A percentile compares a stretch with the other conserved stretches of the same genome.
phyloP scores from a whole-genome alignment of 164 flowering plant genomes.

The Berberis thunbergii region DNA sequence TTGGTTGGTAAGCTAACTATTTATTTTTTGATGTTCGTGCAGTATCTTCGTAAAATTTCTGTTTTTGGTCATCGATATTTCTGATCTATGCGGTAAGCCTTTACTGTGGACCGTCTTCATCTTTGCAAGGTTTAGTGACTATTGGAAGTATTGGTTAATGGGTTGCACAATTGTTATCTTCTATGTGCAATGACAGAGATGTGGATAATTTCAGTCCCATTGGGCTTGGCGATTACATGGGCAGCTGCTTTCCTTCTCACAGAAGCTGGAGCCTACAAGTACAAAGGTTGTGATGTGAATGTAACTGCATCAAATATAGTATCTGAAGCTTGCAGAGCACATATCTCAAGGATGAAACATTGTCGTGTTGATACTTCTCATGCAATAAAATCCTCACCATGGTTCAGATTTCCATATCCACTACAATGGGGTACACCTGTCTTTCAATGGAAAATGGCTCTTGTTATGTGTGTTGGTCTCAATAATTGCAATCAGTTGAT shows the following conservation, averaged over 20 bases:
- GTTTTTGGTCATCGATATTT: conserved; percentile 90
- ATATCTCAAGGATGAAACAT: conserved; percentile 68
- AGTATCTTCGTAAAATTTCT: conserved; percentile 95
- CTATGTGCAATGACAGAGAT: too few relatives aligned
- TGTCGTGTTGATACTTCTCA: conserved; percentile 89
- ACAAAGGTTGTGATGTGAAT: conserved; percentile 78
- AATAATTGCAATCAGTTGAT: conserved; percentile 82
- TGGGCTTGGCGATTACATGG: conserved; percentile 92
- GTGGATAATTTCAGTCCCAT: conserved; percentile 52
- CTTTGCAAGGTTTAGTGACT: background rate
- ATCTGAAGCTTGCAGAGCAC: conserved; percentile 78
- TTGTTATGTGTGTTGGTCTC: conserved; percentile 93
- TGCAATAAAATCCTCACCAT: conserved; percentile 70
- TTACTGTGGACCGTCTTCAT: background rate
- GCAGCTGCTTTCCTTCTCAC: conserved; percentile 79
- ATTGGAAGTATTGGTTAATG: background rate
- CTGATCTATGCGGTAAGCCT: conserved; percentile 86
- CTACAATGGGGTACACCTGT: conserved; percentile 97
- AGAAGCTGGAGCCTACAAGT: conserved; percentile 82
- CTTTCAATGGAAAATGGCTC: conserved; percentile 75
- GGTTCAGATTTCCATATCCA: conserved; percentile 99
- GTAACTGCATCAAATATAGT: conserved; percentile 77
- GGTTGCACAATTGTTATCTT: background rate
- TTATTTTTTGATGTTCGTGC: conserved; percentile 24
- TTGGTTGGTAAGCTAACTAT: background rate